Evolutionary conservation across 805 yeast genomes (phyloP), one percentile per base, ranked within the genome.

Genomic region (Candida verbasci): DNA sequence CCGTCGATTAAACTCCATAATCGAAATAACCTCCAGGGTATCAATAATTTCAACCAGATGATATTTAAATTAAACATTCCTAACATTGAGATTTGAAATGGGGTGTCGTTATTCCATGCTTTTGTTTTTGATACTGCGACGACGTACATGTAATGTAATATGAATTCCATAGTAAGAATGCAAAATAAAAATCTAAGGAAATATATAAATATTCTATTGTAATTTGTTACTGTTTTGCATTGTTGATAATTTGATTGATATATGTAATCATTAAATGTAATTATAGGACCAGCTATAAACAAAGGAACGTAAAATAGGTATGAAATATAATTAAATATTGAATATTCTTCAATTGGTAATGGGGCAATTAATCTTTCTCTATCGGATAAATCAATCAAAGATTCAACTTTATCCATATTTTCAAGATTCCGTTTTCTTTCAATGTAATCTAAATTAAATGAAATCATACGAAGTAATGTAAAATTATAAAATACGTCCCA

Each of bases 401-500:
- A 21, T n/a, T 35, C 33, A 27, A 39, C 44, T 29, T 39, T 41
- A 26, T 25, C 44, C 7, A 37, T 20, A 9, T 27, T 37, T 24
- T 48, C 44, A 3, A 47, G 12, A 9, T 40, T 34, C 29, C 42
- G 52, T 37, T 44, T 54, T 34, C 66, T 66, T 47, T 72, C 75
- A 21, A 81, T 49, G 49, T 74, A 87, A 60, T 93, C 99, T 43
- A 86, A 54, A 45, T 86, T 84, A 58, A 72, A 93, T 41, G 96
- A 86, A 31, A 93, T 62, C 72, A 88, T 77, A 50, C 97, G 73
- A 37, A 93, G 69, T 41, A 91, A 63, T 1, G 95, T 82, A 60
- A 94, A 88, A 60, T 93, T 93, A 70, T 80, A 93, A 49, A 85
- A 86, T 3, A 93, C 97, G 54, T 93, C 97, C 99, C 99, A 93